Evolutionary conservation across 192 early-diverging fungal species (phyloP), one percentile per base, ranked within the genome.

Genomic region (Coemansia sp.): DNA sequence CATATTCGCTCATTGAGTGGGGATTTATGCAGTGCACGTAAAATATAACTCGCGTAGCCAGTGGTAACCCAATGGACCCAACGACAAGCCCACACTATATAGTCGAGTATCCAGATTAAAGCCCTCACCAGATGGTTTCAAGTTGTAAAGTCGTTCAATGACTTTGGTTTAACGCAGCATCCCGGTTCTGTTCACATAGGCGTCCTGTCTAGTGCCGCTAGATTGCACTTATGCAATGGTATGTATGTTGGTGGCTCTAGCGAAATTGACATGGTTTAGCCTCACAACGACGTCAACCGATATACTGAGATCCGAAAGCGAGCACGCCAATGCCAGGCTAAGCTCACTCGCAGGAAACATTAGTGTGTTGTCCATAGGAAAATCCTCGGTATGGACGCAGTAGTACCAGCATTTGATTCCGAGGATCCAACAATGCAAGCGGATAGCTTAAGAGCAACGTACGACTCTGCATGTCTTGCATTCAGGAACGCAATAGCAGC

Each of bases 401-500:
- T 75, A 75, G 19, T 80, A 70, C 46, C 42, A 46, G 61, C 47
- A 13, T 4, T n/a, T 39, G 2, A 40, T 10, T 1, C 30, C 32
- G 13, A 21, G 30, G 19, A 19, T 19, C 76, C 55, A 8, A 53
- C 37, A 35, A 92, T 86, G 92, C 93, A 94, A 53, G 82, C 82
- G 2, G 93, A 91, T 26, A 94, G 79, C 39, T 85, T 80, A 21
- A 62, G 14, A 3, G 78, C 66, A 35, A 86, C 86, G 4, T 72
- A 52, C 3, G 69, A 23, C 21, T 80, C 75, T 0, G 78, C 73
- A 74, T 91, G 90, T 4, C 89, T 73, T 32, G 75, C 53, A 62
- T 98, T 95, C 26, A 26, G 26, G 26, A 30, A 97, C 60, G 38
- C 96, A 75, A 98, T 91, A 2, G 88, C 88, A 0, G 95, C 93